A percentile compares a stretch with the other conserved stretches of the same genome.
Evolutionary conservation across 2,329 filamentous ascomycete species (phyloP).

Genomic region (Trichoderma sp.): DNA sequence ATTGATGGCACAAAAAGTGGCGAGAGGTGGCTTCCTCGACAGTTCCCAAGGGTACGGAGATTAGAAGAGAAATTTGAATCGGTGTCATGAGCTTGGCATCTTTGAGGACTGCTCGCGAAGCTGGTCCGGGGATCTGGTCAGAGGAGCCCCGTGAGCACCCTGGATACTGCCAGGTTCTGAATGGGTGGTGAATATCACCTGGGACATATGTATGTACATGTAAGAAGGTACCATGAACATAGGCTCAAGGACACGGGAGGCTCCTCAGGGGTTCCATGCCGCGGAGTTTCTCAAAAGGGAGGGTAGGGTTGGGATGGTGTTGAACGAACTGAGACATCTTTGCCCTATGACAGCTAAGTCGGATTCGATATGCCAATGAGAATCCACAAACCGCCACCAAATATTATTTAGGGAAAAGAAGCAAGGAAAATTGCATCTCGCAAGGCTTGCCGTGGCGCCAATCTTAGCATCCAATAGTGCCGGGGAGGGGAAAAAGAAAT

Average conservation of each 20-base stretch:
- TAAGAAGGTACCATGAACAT: neutral
- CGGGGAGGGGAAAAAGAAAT: neutral
- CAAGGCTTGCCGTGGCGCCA: constrained; percentile 1
- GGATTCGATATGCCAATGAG: neutral
- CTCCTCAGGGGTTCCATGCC: neutral
- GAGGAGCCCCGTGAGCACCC: neutral
- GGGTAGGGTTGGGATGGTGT: neutral
- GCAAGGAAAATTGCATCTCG: neutral
- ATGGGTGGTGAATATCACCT: neutral
- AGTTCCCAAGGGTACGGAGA: neutral
- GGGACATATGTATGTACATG: neutral
- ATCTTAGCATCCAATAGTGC: neutral
- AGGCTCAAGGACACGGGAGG: neutral
- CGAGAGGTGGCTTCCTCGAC: neutral
- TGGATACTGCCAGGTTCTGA: neutral
- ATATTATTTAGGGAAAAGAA: neutral
- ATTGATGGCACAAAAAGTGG: neutral
- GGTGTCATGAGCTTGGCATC: neutral
- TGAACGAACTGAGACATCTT: neutral
- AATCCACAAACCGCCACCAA: neutral
- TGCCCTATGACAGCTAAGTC: neutral
- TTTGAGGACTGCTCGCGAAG: neutral
- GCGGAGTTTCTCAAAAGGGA: constrained; percentile 1
- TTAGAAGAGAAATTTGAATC: neutral
- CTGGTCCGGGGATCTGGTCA: neutral